These are phyloP conservation scores for Melampsora americana DNA, from an alignment of 1,284 basidiomycete species.

Conservation along the genomic window DNA sequence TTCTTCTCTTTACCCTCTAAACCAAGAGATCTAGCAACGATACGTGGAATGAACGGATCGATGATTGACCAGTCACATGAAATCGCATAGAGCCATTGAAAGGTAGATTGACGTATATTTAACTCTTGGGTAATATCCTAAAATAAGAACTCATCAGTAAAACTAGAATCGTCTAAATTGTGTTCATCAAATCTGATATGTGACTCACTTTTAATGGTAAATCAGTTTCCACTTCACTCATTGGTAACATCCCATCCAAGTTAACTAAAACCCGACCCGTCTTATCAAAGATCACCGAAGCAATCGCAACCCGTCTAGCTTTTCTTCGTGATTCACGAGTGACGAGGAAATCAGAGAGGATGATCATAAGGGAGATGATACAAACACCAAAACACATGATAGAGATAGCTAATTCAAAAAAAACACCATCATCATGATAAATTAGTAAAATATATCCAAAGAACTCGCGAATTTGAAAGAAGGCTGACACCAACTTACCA, in stretches of 20 bases:
- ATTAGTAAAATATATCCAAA: background rate
- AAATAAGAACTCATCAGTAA: conserved; percentile 24
- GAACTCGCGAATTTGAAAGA: background rate
- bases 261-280: conserved; percentile 58
- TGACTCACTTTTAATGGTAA: conserved; percentile 48
- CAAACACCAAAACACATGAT: conserved; percentile 59
- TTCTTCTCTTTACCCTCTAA: conserved; percentile 46
- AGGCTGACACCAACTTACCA: background rate
- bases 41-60: conserved; percentile 56
- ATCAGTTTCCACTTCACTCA: conserved; percentile 59
- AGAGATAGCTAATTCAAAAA: conserved; percentile 52
- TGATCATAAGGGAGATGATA: conserved; percentile 55
- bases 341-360: conserved; percentile 55
- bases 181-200: too few species aligned
- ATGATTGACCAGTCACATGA: conserved; percentile 59
- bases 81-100: conserved; percentile 60
- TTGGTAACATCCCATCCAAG: conserved; percentile 58
- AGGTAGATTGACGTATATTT: conserved; percentile 57
- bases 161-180: background rate
- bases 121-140: conserved; percentile 57
- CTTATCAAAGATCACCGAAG: conserved; percentile 58
- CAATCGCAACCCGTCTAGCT: conserved; percentile 58
- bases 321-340: conserved; percentile 55
- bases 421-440: background rate
- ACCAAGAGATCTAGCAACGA: conserved; percentile 52